Evolutionary conservation across 441 rosid genomes (phyloP).

Genomic region (Erodium texanum): DNA sequence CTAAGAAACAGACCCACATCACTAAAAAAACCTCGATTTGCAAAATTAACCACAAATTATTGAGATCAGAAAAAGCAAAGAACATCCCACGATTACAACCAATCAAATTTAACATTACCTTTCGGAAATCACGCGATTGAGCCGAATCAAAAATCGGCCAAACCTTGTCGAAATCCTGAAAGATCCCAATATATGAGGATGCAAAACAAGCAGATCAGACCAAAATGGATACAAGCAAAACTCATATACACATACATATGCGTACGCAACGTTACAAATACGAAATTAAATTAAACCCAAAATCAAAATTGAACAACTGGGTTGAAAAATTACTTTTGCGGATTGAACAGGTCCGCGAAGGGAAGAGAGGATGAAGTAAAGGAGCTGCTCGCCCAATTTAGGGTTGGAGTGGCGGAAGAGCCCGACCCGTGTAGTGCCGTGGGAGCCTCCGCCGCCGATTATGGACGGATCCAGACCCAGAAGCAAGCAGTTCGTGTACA

Average conservation of each 20-base stretch:
- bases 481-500: slow-evolving; percentile 95
- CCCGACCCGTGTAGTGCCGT: slow-evolving; percentile 79
- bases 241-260: neutral
- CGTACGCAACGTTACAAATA: slow-evolving; percentile 13
- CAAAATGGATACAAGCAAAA: neutral
- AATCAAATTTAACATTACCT: slow-evolving; percentile 35
- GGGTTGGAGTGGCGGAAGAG: slow-evolving; percentile 99
- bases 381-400: slow-evolving; percentile 98
- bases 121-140: slow-evolving; percentile 94
- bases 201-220: slow-evolving; percentile 19
- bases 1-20: slow-evolving; percentile 25
- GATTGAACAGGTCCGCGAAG: slow-evolving; percentile 98
- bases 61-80: neutral
- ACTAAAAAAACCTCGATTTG: neutral
- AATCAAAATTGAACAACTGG: neutral
- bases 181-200: slow-evolving; percentile 34
- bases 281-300: neutral
- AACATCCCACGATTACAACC: neutral
- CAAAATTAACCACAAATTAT: neutral
- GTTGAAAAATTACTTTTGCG: slow-evolving; percentile 45
- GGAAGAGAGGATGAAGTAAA: slow-evolving; percentile 93
- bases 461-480: slow-evolving; percentile 89
- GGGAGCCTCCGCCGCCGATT: slow-evolving; percentile 82
- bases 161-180: slow-evolving; percentile 95
- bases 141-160: slow-evolving; percentile 99